phyloP scores from a whole-genome alignment of 2,329 filamentous ascomycete genomes.

The Neophaeococcomyces aloes region DNA sequence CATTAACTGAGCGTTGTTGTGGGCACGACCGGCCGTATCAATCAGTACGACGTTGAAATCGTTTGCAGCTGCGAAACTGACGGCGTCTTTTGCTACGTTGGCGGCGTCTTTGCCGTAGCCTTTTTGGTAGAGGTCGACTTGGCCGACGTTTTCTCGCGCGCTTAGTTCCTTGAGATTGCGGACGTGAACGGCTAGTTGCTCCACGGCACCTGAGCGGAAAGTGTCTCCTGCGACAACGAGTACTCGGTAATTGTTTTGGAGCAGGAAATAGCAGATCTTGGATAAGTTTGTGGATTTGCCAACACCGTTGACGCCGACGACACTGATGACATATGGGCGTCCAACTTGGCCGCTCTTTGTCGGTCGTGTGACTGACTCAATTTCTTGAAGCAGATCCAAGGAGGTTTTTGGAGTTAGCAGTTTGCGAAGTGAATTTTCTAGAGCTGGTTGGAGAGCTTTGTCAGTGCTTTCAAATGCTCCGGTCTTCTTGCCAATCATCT shows the following conservation, averaged over 20 bases:
- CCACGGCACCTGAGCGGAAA: conserved; percentile 91
- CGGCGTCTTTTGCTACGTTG: conserved; percentile 86
- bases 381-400: conserved; percentile 86
- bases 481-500: conserved; percentile 83
- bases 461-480: conserved; percentile 84
- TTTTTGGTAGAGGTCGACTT: conserved; percentile 88
- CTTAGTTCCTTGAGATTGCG: conserved; percentile 85
- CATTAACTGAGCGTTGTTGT: conserved; percentile 96
- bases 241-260: conserved; percentile 95
- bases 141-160: conserved; percentile 64
- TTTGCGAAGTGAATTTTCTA: conserved; percentile 85
- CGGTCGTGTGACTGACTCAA: conserved; percentile 64
- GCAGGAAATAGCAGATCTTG: conserved; percentile 95
- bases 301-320: conserved; percentile 95
- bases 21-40: conserved; percentile 85
- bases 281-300: conserved; percentile 96
- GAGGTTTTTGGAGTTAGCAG: conserved; percentile 94
- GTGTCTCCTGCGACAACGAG: conserved; percentile 92
- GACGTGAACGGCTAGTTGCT: conserved; percentile 92
- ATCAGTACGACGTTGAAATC: conserved; percentile 90
- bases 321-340: conserved; percentile 92
- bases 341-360: conserved; percentile 51
- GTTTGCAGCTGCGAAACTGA: conserved; percentile 63
- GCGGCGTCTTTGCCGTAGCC: conserved; percentile 97
- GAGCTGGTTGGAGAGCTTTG: conserved; percentile 69